Conservation (phyloP, 2,329 filamentous ascomycete species). For the Dactylonectria macrodidyma region DNA sequence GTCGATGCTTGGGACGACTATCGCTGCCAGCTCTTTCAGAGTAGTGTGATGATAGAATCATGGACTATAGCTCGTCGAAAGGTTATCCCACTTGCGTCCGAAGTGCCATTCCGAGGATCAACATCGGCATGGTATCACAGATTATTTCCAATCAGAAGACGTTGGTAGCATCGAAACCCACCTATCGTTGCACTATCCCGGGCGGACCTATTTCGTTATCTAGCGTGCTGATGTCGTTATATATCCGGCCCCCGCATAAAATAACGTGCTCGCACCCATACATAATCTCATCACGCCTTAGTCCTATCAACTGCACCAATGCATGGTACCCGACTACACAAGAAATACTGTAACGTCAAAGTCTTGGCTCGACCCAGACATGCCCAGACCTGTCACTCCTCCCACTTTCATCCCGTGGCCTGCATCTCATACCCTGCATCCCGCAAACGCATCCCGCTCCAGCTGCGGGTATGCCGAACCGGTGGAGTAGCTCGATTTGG, state of each 20-base stretch:
- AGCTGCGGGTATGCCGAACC: neutral
- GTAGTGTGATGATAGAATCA: neutral
- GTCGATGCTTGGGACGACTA: neutral
- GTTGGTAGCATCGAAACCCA: neutral
- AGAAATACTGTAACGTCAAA: neutral
- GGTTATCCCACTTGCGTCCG: conserved; percentile 17
- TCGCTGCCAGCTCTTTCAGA: neutral
- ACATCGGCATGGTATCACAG: neutral
- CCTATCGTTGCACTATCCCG: neutral
- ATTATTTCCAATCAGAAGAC: conserved; percentile 10
- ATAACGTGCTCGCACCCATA: conserved; percentile 27
- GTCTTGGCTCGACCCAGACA: neutral
- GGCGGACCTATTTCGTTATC: conserved; percentile 16
- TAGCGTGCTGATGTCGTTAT: conserved; percentile 18
- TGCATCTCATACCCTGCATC: neutral
- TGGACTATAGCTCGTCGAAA: neutral
- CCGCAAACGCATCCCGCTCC: conserved; percentile 6
- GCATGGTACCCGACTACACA: neutral
- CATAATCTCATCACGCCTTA: conserved; percentile 11
- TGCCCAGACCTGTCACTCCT: neutral
- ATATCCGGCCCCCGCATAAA: conserved; percentile 9
- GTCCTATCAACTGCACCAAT: neutral
- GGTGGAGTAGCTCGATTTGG: neutral
- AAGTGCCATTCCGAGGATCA: neutral
- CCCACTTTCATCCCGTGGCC: neutral